Evolutionary conservation across 1,284 basidiomycete genomes (phyloP), one percentile per base, ranked within the genome.

Genomic region (Microbotryum violaceum): DNA sequence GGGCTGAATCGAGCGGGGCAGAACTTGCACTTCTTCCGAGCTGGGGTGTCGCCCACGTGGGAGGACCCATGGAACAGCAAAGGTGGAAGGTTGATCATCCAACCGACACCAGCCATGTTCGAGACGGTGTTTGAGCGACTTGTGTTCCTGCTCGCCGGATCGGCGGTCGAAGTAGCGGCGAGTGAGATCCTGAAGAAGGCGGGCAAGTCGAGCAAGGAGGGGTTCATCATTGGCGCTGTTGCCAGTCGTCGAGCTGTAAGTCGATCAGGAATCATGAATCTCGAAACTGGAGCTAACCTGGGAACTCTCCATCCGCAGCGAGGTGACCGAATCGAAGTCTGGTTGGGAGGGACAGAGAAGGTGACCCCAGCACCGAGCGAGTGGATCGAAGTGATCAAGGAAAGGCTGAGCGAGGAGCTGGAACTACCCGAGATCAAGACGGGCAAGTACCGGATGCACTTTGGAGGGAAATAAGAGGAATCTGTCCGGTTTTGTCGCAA

Each of bases 21-120:
- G 58, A 68, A 68, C 62, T 49, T 68, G 54, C 65, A 68, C 52
- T 68, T 68, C 49, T 68, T 68, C 62, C 53, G 64, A 3, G 53
- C 60, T 2, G 67, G 67, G 5, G 66, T 68, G 37, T 46, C n/a
- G 25, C 67, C 67, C 27, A 66, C 67, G 5, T 68, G 67, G 67
- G 67, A 68, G 50, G 67, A 68, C 47, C 60, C 64, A n/a, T 68
- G 63, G 57, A 68, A 68, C 60, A 65, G 60, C 49, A 66, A 68
- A 61, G 67, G 67, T 18, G 67, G 67, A 21, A 60, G 67, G 12
- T 51, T 68, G 37, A 68, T 62, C 44, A 68, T 68, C 58, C 64
- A 64, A 1, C 67, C 67, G 9, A 48, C 49, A 3, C 56, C 60
- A 10, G 45, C 52, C 18, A 31, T 55, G 27, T 66, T 68, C 52